Evolutionary conservation across 75 land plant genomes (phyloP).

Genomic region (Selaginella moellendorffii): DNA sequence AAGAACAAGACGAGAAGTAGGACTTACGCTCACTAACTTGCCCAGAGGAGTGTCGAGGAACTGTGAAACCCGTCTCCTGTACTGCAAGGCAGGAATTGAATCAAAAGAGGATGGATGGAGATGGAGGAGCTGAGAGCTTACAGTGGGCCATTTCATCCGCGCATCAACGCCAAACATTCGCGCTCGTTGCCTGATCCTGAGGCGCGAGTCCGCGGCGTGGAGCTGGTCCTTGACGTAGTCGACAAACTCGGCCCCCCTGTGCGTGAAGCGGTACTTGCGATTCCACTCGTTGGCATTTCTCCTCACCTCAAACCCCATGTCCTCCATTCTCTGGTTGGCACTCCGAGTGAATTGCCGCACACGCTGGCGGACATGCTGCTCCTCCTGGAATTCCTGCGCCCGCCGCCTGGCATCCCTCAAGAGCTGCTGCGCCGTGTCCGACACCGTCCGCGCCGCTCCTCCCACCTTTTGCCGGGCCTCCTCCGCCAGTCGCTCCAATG

Average conservation of each 20-base stretch:
- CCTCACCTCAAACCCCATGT: constrained; percentile 44
- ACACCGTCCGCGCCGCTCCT: constrained; percentile 11
- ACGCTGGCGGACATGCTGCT: constrained; percentile 17
- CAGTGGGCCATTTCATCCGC: constrained; percentile 64
- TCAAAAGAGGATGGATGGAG: constrained; percentile 40
- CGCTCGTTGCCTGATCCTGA: constrained; percentile 39
- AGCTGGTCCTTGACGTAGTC: constrained; percentile 34
- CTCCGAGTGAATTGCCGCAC: constrained; percentile 34
- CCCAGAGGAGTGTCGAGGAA: constrained; percentile 73
- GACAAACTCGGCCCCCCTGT: constrained; percentile 24
- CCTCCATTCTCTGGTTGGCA: constrained; percentile 62
- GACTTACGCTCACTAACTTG: constrained; percentile 50
- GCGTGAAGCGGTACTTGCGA: constrained; percentile 41
- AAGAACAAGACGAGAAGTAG: no score
- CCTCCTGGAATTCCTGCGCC: background rate
- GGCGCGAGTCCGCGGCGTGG: constrained; percentile 50
- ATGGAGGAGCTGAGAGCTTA: constrained; percentile 33
- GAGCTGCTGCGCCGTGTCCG: background rate
- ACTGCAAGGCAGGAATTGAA: constrained; percentile 82
- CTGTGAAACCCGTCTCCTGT: constrained; percentile 50
- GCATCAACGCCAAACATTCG: constrained; percentile 44
- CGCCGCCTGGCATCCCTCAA: background rate
- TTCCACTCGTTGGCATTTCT: constrained; percentile 51
- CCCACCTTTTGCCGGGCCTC: background rate
- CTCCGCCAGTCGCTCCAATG: background rate